These are phyloP conservation scores for Aquilaria malaccensis DNA, from an alignment of 345 rosid species.

Conservation along the genomic window DNA sequence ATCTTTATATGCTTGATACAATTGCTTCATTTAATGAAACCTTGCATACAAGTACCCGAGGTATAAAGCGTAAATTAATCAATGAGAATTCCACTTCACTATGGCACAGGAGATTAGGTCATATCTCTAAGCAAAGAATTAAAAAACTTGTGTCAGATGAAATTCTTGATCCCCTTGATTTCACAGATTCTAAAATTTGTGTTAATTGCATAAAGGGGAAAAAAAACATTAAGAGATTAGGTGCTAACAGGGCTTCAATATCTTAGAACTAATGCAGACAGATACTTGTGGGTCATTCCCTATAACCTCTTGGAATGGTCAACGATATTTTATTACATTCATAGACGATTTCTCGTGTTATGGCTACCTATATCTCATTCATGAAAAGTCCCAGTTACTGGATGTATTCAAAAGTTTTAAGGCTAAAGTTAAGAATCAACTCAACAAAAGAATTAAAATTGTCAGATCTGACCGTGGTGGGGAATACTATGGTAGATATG, in stretches of 20 bases:
- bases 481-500: neutral
- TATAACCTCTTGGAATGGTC: neutral
- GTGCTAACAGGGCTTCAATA: neutral
- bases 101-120: no score
- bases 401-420: neutral
- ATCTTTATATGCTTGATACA: no score
- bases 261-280: neutral
- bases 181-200: neutral
- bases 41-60: no score
- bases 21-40: no score
- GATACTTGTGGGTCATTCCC: neutral
- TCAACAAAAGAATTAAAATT: neutral
- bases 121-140: no score
- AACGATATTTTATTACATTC: neutral
- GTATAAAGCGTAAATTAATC: no score
- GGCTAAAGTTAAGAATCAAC: neutral
- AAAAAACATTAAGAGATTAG: neutral
- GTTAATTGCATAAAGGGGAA: neutral
- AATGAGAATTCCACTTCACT: no score
- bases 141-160: no score
- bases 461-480: neutral
- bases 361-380: neutral
- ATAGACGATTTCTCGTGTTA: neutral
- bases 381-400: neutral
- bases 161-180: neutral